phyloP scores from a whole-genome alignment of 495 filamentous ascomycete genomes.

The Schizothecium vesticola region DNA sequence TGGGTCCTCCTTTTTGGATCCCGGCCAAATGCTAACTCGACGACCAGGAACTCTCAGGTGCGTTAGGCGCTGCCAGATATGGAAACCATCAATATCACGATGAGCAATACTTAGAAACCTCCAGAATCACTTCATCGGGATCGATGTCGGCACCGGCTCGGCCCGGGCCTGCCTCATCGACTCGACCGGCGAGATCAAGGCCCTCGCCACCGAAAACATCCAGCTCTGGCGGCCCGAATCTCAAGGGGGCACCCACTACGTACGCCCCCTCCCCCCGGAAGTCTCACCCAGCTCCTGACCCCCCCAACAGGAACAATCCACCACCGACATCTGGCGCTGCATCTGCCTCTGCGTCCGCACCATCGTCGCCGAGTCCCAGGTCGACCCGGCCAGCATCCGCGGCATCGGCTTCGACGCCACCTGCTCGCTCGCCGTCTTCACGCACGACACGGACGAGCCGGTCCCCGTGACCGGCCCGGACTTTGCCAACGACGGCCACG shows the following conservation, averaged over 20 bases:
- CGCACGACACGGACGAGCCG: slow-evolving; percentile 81
- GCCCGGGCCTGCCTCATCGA: slow-evolving; percentile 94
- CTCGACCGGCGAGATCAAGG: slow-evolving; percentile 84
- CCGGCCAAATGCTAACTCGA: not conserved
- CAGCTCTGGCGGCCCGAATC: slow-evolving; percentile 89
- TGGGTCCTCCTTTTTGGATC: not conserved
- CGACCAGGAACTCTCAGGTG: slow-evolving; percentile 18
- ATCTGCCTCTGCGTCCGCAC: slow-evolving; percentile 78
- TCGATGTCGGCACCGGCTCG: slow-evolving; percentile 94
- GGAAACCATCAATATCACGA: not conserved
- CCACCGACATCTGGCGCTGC: slow-evolving; percentile 88
- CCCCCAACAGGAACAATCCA: slow-evolving; percentile 84
- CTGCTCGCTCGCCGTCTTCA: slow-evolving; percentile 89
- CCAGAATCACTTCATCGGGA: slow-evolving; percentile 70
- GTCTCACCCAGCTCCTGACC: not conserved
- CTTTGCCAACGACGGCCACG: slow-evolving; percentile 69
- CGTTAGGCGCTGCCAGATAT: not conserved
- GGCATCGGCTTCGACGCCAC: slow-evolving; percentile 97
- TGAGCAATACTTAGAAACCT: not conserved
- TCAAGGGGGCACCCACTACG: slow-evolving; percentile 67
- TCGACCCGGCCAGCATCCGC: slow-evolving; percentile 64
- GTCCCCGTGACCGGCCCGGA: slow-evolving; percentile 81
- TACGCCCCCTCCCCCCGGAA: slow-evolving; percentile 28
- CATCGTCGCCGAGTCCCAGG: slow-evolving; percentile 70
- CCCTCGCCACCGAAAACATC: slow-evolving; percentile 84